phyloP scores from a whole-genome alignment of 257 asterid species.

The Datura wrightii region DNA sequence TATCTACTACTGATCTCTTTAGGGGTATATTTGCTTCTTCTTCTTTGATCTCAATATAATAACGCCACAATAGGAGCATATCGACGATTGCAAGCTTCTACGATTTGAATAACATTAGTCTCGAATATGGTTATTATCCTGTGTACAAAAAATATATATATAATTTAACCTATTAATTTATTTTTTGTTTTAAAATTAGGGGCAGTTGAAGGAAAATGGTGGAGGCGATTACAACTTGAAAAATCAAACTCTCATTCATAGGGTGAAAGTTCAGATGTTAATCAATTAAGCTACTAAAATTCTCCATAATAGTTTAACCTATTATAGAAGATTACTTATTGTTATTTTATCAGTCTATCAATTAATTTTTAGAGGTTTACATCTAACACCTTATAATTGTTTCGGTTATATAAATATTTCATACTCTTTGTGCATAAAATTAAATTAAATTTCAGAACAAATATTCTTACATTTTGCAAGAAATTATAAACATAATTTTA shows the following conservation, averaged over 20 bases:
- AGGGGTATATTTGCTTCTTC: neutral
- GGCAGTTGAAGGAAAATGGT: no score
- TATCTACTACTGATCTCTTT: neutral
- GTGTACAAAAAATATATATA: no score
- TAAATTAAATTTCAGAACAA: neutral
- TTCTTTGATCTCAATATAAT: neutral
- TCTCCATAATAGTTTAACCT: neutral
- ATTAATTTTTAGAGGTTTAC: neutral
- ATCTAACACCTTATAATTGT: neutral
- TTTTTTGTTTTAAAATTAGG: no score
- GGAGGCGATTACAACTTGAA: no score
- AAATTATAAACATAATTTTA: no score
- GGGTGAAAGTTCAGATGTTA: no score
- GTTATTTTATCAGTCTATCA: neutral
- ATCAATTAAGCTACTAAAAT: no score
- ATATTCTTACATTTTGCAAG: neutral
- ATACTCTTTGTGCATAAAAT: neutral
- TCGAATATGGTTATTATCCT: neutral
- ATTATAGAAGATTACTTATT: neutral
- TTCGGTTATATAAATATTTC: neutral
- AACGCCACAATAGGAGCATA: neutral
- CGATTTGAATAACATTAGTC: neutral
- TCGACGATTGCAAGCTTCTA: neutral
- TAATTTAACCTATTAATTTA: no score
- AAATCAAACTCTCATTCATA: no score